phyloP scores from a whole-genome alignment of 495 filamentous ascomycete genomes.

The Penicillium turbatum region DNA sequence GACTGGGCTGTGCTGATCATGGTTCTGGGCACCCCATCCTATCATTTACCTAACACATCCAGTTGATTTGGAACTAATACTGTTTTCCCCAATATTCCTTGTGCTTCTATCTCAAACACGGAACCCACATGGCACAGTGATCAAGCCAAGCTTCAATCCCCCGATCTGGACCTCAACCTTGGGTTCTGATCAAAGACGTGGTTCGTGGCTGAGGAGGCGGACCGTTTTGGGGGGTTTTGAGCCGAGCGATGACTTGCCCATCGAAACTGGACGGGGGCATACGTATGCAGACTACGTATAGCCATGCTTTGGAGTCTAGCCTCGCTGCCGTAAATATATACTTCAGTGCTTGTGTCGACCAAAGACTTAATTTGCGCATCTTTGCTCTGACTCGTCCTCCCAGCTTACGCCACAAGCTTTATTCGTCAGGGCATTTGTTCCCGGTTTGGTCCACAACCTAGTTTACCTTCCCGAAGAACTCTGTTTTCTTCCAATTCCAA shows the following conservation, averaged over 20 bases:
- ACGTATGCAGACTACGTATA: slow-evolving; percentile 32
- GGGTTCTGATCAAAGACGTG: neutral
- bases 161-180: slow-evolving; percentile 15
- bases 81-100: no score
- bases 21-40: no score
- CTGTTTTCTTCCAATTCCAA: neutral
- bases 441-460: neutral
- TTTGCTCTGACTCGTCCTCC: slow-evolving; percentile 18
- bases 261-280: slow-evolving; percentile 16
- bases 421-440: slow-evolving; percentile 17
- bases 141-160: slow-evolving; percentile 21
- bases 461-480: neutral
- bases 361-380: slow-evolving; percentile 7
- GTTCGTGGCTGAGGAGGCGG: slow-evolving; percentile 6
- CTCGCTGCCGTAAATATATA: slow-evolving; percentile 14
- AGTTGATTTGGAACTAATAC: no score
- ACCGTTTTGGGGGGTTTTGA: slow-evolving; percentile 11
- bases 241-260: slow-evolving; percentile 24
- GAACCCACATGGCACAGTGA: slow-evolving; percentile 3
- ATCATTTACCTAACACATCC: no score
- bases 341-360: slow-evolving; percentile 13
- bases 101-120: neutral
- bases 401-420: slow-evolving; percentile 24
- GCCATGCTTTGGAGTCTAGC: neutral
- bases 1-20: neutral